phyloP scores from a whole-genome alignment of 495 filamentous ascomycete genomes.

The Pyrenopolyporus hunteri region DNA sequence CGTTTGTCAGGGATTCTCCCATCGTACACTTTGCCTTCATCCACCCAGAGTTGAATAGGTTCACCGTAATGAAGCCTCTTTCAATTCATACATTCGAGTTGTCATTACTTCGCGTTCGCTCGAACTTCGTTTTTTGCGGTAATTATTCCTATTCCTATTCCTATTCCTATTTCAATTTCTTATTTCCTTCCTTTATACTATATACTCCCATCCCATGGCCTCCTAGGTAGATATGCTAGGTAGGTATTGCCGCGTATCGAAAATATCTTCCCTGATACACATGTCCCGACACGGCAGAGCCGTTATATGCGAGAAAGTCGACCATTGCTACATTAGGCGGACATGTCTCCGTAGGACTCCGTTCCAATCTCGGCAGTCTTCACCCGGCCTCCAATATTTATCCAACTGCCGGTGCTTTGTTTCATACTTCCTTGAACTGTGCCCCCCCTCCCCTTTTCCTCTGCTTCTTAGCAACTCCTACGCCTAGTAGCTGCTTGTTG shows the following conservation, averaged over 20 bases:
- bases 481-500: conserved; percentile 6
- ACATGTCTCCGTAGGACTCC: conserved; percentile 20
- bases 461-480: conserved; percentile 3
- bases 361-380: conserved; percentile 31
- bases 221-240: neutral
- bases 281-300: conserved; percentile 17
- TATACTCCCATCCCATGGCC: too few species aligned
- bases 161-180: too few species aligned
- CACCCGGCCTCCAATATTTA: conserved; percentile 18
- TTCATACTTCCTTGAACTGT: conserved; percentile 12
- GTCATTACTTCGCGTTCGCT: too few species aligned
- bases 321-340: conserved; percentile 26
- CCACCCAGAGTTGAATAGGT: too few species aligned
- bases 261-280: neutral
- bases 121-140: too few species aligned
- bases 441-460: too few species aligned
- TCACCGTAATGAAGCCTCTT: too few species aligned
- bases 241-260: neutral
- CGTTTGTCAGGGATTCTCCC: too few species aligned
- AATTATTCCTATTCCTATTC: too few species aligned
- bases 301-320: conserved; percentile 12
- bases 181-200: too few species aligned
- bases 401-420: conserved; percentile 39
- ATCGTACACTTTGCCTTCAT: too few species aligned
- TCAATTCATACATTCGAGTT: too few species aligned